Conservation (phyloP, 2,329 filamentous ascomycete genomes). For the Epichloe sp. region DNA sequence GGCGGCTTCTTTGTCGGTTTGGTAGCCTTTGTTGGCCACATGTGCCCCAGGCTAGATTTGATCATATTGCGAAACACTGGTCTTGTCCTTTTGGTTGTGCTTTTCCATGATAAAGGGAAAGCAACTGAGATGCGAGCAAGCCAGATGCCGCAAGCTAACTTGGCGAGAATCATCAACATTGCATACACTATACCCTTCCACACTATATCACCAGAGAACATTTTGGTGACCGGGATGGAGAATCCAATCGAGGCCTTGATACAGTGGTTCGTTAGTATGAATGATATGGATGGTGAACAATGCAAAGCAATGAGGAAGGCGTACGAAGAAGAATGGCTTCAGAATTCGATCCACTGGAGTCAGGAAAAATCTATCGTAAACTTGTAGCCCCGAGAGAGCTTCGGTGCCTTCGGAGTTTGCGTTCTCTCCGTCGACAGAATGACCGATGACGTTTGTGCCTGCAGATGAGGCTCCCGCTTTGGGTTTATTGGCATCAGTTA, state of each 20-base stretch:
- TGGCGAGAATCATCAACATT: slow-evolving; percentile 53
- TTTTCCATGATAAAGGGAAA: neutral
- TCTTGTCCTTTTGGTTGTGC: neutral
- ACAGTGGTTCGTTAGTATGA: neutral
- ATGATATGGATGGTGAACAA: neutral
- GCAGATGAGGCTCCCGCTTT: neutral
- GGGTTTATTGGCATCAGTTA: slow-evolving; percentile 8
- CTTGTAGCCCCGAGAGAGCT: slow-evolving; percentile 4
- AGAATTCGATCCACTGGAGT: slow-evolving; percentile 36
- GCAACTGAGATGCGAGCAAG: slow-evolving; percentile 23
- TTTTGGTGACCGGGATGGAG: slow-evolving; percentile 57
- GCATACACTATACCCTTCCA: slow-evolving; percentile 66
- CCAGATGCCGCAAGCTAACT: slow-evolving; percentile 48
- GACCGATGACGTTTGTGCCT: neutral
- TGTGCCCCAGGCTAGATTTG: neutral
- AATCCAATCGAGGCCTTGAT: slow-evolving; percentile 49
- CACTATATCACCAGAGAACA: slow-evolving; percentile 50
- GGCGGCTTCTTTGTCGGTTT: neutral
- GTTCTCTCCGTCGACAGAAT: neutral
- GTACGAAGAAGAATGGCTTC: slow-evolving; percentile 60
- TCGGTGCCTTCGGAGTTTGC: neutral
- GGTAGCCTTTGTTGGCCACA: neutral
- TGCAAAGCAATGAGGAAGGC: neutral
- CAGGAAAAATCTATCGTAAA: slow-evolving; percentile 28
- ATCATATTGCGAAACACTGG: neutral